These are phyloP conservation scores for Monosporozyma unispora DNA, from an alignment of 805 yeast genomes.

Conservation along the genomic window DNA sequence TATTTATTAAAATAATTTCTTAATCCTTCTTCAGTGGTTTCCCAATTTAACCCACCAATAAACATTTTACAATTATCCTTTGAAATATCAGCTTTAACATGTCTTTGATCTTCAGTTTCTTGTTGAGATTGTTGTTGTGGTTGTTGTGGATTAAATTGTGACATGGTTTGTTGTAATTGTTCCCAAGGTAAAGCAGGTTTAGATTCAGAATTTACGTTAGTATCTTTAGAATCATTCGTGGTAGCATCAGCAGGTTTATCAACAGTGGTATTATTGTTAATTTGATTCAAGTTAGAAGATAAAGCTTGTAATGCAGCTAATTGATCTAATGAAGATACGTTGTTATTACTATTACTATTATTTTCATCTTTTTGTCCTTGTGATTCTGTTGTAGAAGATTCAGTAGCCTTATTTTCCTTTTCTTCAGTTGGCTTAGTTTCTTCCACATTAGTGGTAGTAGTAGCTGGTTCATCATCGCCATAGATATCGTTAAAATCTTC, in stretches of 20 bases:
- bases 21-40: slow-evolving; percentile 84
- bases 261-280: slow-evolving; percentile 13
- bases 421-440: slow-evolving; percentile 7
- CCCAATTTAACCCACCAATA: slow-evolving; percentile 97
- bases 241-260: slow-evolving; percentile 5
- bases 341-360: slow-evolving; percentile 1
- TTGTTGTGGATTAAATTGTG: slow-evolving; percentile 22
- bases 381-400: slow-evolving; percentile 2
- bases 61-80: slow-evolving; percentile 88
- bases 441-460: slow-evolving; percentile 8
- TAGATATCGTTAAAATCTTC: slow-evolving; percentile 95
- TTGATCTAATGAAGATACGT: slow-evolving; percentile 21
- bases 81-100: slow-evolving; percentile 42
- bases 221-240: slow-evolving; percentile 6
- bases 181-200: slow-evolving; percentile 23
- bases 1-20: slow-evolving; percentile 74
- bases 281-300: slow-evolving; percentile 27
- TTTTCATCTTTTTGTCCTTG: slow-evolving; percentile 2
- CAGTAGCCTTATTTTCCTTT: slow-evolving; percentile 1
- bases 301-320: slow-evolving; percentile 29
- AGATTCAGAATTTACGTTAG: neutral
- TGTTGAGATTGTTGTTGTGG: slow-evolving; percentile 8
- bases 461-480: slow-evolving; percentile 28
- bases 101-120: slow-evolving; percentile 11
- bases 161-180: slow-evolving; percentile 29